Conservation (phyloP, 805 yeast species). For the Metschnikowia lachancei region DNA sequence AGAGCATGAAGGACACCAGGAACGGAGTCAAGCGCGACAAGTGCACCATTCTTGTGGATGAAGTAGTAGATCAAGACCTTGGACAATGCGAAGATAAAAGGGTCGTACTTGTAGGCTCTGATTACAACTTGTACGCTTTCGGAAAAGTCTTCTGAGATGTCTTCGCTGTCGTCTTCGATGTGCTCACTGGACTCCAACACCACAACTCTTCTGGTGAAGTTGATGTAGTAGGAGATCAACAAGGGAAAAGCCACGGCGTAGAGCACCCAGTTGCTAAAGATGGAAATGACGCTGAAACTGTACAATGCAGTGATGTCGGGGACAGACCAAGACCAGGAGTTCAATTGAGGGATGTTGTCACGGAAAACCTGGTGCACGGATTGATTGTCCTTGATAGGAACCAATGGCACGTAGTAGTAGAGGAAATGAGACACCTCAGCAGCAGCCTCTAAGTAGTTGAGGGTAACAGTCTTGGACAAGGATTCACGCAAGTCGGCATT, state of each 20-base stretch:
- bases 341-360: constrained; percentile 29
- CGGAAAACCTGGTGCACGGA: constrained; percentile 36
- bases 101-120: constrained; percentile 48
- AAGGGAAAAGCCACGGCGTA: constrained; percentile 43
- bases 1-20: constrained; percentile 28
- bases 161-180: constrained; percentile 8
- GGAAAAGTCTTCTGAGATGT: not conserved
- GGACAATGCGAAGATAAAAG: constrained; percentile 50
- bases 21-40: constrained; percentile 26
- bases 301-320: constrained; percentile 39
- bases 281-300: constrained; percentile 28
- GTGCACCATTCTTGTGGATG: constrained; percentile 33
- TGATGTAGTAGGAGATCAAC: constrained; percentile 47
- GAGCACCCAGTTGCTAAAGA: constrained; percentile 40
- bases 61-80: constrained; percentile 40
- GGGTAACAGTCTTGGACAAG: constrained; percentile 36
- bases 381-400: constrained; percentile 34
- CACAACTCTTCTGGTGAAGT: constrained; percentile 46
- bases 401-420: constrained; percentile 35
- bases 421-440: constrained; percentile 33
- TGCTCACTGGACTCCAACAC: constrained; percentile 23
- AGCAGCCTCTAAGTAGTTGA: constrained; percentile 33
- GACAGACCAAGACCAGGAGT: constrained; percentile 23
- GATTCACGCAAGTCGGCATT: constrained; percentile 40
- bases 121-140: constrained; percentile 16